Conservation (phyloP, 441 rosid genomes). For the Euphorbia celastroides region DNA sequence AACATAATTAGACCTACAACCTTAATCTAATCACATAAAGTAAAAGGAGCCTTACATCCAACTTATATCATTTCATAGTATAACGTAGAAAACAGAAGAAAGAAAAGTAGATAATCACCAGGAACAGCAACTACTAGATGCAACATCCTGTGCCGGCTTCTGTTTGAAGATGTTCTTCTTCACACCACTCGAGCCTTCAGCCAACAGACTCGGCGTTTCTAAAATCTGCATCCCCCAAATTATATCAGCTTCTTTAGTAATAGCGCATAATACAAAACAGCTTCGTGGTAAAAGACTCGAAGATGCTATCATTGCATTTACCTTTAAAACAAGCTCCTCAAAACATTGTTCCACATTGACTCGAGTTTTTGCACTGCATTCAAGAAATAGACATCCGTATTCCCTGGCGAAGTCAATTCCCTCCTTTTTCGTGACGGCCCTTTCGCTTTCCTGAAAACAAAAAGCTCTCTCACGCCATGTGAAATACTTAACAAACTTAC, state of each 20-base stretch:
- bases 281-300: too few relatives aligned
- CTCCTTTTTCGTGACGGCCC: constrained; percentile 51
- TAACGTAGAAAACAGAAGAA: neutral
- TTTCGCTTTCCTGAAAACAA: constrained; percentile 43
- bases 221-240: constrained; percentile 66
- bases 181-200: constrained; percentile 72
- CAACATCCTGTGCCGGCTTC: constrained; percentile 48
- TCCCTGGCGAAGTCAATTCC: constrained; percentile 54
- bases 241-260: too few relatives aligned
- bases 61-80: neutral
- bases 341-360: constrained; percentile 52
- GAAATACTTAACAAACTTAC: too few relatives aligned
- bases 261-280: too few relatives aligned
- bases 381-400: constrained; percentile 51
- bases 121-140: constrained; percentile 59
- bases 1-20: neutral
- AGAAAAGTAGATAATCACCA: constrained; percentile 23
- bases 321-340: constrained; percentile 65
- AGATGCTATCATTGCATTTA: constrained; percentile 10
- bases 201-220: constrained; percentile 79
- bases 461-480: too few relatives aligned
- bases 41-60: neutral
- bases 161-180: constrained; percentile 84
- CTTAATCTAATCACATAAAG: neutral
- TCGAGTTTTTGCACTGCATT: constrained; percentile 59